Evolutionary conservation across 2,329 filamentous ascomycete species (phyloP), one percentile per base, ranked within the genome.

Genomic region (Cladosporium phlei): DNA sequence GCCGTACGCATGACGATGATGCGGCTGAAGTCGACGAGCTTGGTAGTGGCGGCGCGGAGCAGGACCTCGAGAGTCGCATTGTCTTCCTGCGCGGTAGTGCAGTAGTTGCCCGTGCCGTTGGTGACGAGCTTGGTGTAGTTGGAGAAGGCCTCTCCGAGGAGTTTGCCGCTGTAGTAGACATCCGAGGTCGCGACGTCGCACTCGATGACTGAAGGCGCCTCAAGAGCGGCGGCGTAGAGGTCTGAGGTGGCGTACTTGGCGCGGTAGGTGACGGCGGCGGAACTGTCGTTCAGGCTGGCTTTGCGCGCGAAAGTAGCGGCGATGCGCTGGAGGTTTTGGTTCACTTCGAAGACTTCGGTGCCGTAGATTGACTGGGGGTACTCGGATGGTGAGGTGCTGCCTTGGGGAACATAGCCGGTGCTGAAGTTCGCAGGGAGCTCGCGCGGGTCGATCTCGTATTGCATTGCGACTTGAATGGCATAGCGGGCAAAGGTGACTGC

Each of bases 381-480:
- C 32, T 64, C 55, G 34, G 73, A 64, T 0, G 83, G 80, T 5
- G 60, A 55, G 19, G 70, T 62, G 17, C 74, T 70, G 12, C 82
- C 85, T 57, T 79, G 81, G 1, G 82, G 76, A 22, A 88, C 72
- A 61, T 88, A 88, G 4, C 84, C 83, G 0, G 82, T 85, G 1
- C 74, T 69, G 66, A 76, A 87, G 62, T 81, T 82, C 2, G 60
- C 59, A 0, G 83, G 82, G 25, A 86, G 77, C 51, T 87, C 83
- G 25, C 85, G 77, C 1, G 77, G 69, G 55, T 88, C 85, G 51
- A 89, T 78, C 64, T 89, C 85, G 54, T 88, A 86, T 63, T 89
- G 85, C 44, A 88, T 69, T 0, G 81, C 84, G 2, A 88, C 83
- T 60, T 89, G 86, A 4, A 89, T 75, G 0, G 83, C 78, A 59